Conservation (phyloP, 139 green algal species). For the Edaphochlamys debaryana region DNA sequence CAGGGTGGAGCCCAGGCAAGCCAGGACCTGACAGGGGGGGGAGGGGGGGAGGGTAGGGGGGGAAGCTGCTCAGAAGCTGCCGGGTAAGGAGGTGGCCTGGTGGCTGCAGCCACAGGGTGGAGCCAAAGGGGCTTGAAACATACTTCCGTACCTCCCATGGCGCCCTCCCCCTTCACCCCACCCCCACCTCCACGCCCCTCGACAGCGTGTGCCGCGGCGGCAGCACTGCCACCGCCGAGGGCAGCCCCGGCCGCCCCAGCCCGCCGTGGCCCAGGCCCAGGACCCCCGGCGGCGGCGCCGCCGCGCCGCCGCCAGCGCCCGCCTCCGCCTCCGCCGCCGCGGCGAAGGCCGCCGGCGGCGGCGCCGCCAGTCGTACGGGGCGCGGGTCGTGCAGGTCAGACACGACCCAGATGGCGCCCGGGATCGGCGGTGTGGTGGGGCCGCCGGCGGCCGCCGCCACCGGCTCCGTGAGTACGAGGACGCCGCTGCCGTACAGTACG, state of each 20-base stretch:
- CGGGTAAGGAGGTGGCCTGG: not conserved
- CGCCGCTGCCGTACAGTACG: slow-evolving; percentile 60
- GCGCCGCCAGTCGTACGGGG: slow-evolving; percentile 56
- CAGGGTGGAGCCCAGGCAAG: slow-evolving; percentile 65
- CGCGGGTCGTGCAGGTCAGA: slow-evolving; percentile 59
- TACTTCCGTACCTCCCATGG: too few relatives aligned
- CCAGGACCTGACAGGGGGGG: slow-evolving; percentile 73
- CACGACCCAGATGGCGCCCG: slow-evolving; percentile 65
- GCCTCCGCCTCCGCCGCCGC: not conserved
- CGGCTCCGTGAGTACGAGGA: slow-evolving; percentile 72
- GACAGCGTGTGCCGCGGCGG: slow-evolving; percentile 66
- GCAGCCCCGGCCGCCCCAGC: not conserved
- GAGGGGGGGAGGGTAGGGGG: too few relatives aligned
- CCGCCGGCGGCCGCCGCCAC: not conserved
- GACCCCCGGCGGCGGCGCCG: slow-evolving; percentile 39
- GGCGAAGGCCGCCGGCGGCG: slow-evolving; percentile 3
- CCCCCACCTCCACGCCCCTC: slow-evolving; percentile 67
- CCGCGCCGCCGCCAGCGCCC: not conserved
- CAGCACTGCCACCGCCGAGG: slow-evolving; percentile 69
- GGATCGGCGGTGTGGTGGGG: not conserved
- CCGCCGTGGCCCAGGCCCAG: not conserved
- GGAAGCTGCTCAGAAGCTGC: too few relatives aligned
- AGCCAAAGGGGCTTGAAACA: too few relatives aligned
- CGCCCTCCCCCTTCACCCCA: too few relatives aligned
- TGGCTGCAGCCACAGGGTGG: too few relatives aligned